These are phyloP conservation scores for Oryza australiensis DNA, from an alignment of 176 grass and related monocot genomes.

Conservation along the genomic window DNA sequence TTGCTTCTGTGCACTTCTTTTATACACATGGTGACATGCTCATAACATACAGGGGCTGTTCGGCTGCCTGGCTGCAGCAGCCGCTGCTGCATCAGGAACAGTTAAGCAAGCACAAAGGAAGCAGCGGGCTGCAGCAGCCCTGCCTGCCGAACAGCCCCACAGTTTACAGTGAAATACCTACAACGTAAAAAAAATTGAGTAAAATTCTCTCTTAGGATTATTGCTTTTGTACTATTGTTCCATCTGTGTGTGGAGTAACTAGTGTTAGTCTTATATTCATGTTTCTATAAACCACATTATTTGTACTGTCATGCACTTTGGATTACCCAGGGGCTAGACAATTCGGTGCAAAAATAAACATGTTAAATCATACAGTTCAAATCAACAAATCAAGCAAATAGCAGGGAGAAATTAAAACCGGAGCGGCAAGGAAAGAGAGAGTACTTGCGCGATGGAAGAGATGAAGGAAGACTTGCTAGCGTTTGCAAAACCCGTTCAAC, in stretches of 20 bases:
- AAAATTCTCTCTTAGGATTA: neutral
- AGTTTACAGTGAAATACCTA: neutral
- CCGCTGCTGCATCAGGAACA: too few relatives aligned
- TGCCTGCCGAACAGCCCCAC: too few relatives aligned
- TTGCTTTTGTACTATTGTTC: neutral
- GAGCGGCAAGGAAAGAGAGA: neutral
- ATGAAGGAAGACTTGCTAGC: constrained; percentile 64
- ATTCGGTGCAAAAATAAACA: neutral
- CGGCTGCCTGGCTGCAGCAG: too few relatives aligned
- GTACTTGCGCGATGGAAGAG: constrained; percentile 82
- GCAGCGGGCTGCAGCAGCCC: too few relatives aligned
- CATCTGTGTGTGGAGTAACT: neutral
- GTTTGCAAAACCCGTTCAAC: constrained; percentile 84
- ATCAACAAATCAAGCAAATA: neutral
- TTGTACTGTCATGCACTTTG: neutral
- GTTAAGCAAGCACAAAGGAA: too few relatives aligned
- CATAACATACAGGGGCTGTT: neutral
- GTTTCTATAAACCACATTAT: neutral
- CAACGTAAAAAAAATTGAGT: neutral
- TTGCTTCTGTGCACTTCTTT: neutral
- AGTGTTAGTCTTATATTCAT: neutral
- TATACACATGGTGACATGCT: neutral
- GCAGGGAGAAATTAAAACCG: constrained; percentile 5
- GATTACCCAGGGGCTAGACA: neutral
- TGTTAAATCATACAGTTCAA: neutral